Evolutionary conservation across 2,329 filamentous ascomycete species (phyloP).

Genomic region (Grosmannia serpens): DNA sequence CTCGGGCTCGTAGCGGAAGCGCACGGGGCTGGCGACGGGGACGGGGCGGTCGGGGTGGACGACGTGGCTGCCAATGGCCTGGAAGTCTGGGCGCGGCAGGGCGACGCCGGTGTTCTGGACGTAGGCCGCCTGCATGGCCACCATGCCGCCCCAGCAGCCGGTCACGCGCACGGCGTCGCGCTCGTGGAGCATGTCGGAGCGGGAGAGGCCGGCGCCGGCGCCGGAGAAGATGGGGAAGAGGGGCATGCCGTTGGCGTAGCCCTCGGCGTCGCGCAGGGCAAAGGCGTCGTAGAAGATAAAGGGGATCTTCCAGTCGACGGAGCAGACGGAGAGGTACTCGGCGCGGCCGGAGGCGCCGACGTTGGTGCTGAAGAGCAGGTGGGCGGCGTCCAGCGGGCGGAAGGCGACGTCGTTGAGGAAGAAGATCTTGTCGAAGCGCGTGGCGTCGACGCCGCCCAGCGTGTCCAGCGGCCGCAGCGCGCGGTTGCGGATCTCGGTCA

Average conservation of each 20-base stretch:
- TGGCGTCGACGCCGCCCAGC: conserved; percentile 23
- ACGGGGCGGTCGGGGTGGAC: conserved; percentile 22
- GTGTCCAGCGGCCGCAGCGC: conserved; percentile 52
- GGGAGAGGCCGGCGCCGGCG: conserved; percentile 38
- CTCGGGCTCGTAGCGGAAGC: conserved; percentile 48
- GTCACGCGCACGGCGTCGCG: conserved; percentile 56
- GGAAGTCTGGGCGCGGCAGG: conserved; percentile 22
- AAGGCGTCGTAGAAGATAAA: conserved; percentile 65
- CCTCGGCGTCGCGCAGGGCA: conserved; percentile 55
- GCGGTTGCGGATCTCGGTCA: conserved; percentile 64
- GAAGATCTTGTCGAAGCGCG: conserved; percentile 43
- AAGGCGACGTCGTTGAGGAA: conserved; percentile 58
- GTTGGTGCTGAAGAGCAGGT: conserved; percentile 52
- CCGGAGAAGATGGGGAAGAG: conserved; percentile 57
- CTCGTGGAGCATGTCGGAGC: conserved; percentile 50
- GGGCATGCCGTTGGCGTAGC: conserved; percentile 49
- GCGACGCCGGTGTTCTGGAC: conserved; percentile 32
- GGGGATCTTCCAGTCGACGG: conserved; percentile 57
- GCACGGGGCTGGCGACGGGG: conserved; percentile 27
- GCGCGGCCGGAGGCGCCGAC: conserved; percentile 37
- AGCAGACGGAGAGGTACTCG: conserved; percentile 57
- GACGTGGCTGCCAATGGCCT: conserved; percentile 21
- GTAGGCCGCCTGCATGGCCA: conserved; percentile 49
- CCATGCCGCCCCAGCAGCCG: conserved; percentile 72
- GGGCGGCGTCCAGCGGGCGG: conserved; percentile 37